Evolutionary conservation across 116 monocot species (phyloP).

Genomic region (Dioscorea cayenensis): DNA sequence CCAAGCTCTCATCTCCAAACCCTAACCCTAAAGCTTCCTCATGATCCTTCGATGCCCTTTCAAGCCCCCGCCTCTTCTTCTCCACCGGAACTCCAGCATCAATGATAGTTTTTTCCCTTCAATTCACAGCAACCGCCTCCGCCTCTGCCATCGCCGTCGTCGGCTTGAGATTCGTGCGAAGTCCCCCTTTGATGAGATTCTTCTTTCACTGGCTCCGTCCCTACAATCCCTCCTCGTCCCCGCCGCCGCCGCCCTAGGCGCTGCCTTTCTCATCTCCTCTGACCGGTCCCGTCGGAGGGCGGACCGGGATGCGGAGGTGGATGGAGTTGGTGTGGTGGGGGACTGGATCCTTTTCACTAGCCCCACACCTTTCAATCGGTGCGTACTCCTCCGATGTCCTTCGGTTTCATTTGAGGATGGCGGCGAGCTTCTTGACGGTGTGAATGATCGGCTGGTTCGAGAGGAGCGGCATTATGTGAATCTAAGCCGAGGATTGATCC

Average conservation of each 20-base stretch:
- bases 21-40: not conserved
- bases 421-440: slow-evolving; percentile 30
- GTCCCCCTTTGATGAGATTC: slow-evolving; percentile 22
- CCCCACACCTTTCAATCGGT: slow-evolving; percentile 84
- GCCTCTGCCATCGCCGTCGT: slow-evolving; percentile 23
- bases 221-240: slow-evolving; percentile 32
- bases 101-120: not conserved
- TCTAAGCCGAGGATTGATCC: slow-evolving; percentile 38
- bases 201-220: slow-evolving; percentile 12
- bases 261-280: slow-evolving; percentile 26
- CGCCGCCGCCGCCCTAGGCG: slow-evolving; percentile 35
- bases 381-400: slow-evolving; percentile 80
- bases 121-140: not conserved
- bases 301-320: not conserved
- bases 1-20: not conserved
- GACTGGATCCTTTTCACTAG: slow-evolving; percentile 74
- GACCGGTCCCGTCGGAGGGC: not conserved
- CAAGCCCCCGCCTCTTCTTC: not conserved
- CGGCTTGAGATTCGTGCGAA: slow-evolving; percentile 12
- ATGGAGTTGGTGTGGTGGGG: slow-evolving; percentile 4
- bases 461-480: slow-evolving; percentile 54
- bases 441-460: slow-evolving; percentile 38
- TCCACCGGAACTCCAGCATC: not conserved
- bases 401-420: slow-evolving; percentile 59
- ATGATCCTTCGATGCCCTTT: not conserved